Conservation (phyloP, 1,284 basidiomycete species). For the Phenoliferia sp. region DNA sequence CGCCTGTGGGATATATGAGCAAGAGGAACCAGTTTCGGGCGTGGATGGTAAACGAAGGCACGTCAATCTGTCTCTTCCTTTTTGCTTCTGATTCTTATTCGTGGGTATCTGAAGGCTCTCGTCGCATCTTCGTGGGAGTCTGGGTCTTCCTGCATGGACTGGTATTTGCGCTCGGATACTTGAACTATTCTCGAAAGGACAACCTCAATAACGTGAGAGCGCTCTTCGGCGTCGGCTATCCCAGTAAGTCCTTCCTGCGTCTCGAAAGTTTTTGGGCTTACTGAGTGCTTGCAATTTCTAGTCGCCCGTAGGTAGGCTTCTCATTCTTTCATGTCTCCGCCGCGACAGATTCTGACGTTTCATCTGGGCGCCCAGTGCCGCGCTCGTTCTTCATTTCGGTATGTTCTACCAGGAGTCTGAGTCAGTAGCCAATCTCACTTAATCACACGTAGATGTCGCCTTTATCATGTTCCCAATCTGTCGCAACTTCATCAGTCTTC, state of each 20-base stretch:
- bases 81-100: conserved; percentile 1
- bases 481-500: conserved; percentile 78
- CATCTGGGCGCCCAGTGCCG: conserved; percentile 65
- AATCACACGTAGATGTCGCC: conserved; percentile 80
- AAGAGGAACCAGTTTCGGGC: conserved; percentile 51
- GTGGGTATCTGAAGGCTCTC: conserved; percentile 47
- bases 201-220: conserved; percentile 33
- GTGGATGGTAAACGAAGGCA: conserved; percentile 86
- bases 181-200: conserved; percentile 48
- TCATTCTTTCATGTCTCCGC: conserved; percentile 5
- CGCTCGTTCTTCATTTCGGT: conserved; percentile 74
- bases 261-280: conserved; percentile 27
- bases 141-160: conserved; percentile 72
- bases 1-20: conserved; percentile 36
- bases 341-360: conserved; percentile 48
- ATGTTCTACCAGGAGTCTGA: too few relatives aligned
- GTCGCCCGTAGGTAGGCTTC: conserved; percentile 61
- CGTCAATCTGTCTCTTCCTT: conserved; percentile 1
- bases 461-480: conserved; percentile 88
- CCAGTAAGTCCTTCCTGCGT: background rate
- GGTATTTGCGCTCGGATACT: conserved; percentile 65
- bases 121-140: conserved; percentile 65
- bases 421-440: too few relatives aligned
- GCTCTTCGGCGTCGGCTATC: conserved; percentile 38
- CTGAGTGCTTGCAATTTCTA: conserved; percentile 63